Base-by-base conservation (phyloP, 2,329 filamentous ascomycete species). In the Coniella lustricola region DNA sequence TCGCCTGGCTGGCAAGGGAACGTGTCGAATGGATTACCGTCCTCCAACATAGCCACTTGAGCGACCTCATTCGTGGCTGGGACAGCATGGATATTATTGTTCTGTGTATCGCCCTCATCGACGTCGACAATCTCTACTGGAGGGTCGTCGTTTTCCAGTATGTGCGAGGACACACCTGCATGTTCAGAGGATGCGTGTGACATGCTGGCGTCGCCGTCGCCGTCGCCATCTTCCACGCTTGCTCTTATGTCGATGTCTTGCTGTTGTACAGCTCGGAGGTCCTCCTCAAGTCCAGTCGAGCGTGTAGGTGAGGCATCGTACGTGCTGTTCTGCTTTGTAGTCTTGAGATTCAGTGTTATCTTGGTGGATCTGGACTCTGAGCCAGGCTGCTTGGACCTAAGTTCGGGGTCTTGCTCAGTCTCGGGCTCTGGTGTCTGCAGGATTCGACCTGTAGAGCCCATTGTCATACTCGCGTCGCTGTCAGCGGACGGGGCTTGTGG, bases 291-390 rank as follows among this genome's bases (percentile, higher is more conserved):
- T 17, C 48, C 46, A 35, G 50, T 37, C 61, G 69, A 69, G 7
- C 75, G 75, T 12, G 64, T 54, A 3, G 75, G 68, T 3, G 69
- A 70, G 16, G 68, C 63, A 22, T 67, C 66, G 14, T 64, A 62
- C 18, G 71, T 68, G 41, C 67, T 62, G 37, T 62, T 60, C 14
- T 67, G 67, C 36, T 60, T 65, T 52, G 63, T 58, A 56, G 74
- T 73, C 50, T 79, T 75, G 42, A 82, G 65, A 57, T 82, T 82
- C 46, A 83, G 74, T 9, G 79, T 82, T 43, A 82, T 75, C 58
- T 69, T 74, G 62, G 75, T 82, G 3, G 78, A 78, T 32, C 74
- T 70, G 33, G 71, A 69, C 34, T 71, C 71, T 16, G 65, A 57
- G 25, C 62, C 53, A 39, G 62, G 61, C 44, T 66, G 60, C 35